Evolutionary conservation across 208 protist species (phyloP), one percentile per base, ranked within the genome.

Genomic region (Acanthamoeba lenticulata): DNA sequence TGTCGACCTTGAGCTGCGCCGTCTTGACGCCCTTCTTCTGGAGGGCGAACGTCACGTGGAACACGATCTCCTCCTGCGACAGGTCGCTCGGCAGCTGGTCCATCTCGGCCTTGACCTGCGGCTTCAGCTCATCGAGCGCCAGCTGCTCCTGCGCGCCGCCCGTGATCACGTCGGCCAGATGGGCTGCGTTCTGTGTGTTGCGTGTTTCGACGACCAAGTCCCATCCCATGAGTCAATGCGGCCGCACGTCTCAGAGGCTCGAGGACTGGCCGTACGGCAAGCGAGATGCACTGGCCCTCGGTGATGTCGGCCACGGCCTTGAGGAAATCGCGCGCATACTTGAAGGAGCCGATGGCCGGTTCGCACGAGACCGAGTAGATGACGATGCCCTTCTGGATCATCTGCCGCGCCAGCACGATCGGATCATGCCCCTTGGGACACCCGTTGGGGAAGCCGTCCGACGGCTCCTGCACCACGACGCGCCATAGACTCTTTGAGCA

Each of bases 381-480:
- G 17, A 83, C 55, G 65, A 93, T 93, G 65, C 90, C 74, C 74
- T 85, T 85, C 21, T 85, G 74, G 74, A 85, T 85, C 32, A 91
- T 79, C 88, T 95, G 86, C 4, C 88, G 86, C 0, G 62, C 88
- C 1, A 95, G 45, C 5, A 69, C 45, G 67, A 95, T 45, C 11
- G 90, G 90, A 72, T 95, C 94, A 15, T 27, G 0, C 1, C 94
- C 94, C 42, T 57, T 44, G 32, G 94, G 94, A 19, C 36, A 57
- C 11, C 90, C 90, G 24, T 95, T 42, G 7, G 94, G 94, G 83
- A 95, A 95, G 1, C 94, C 94, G 36, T 95, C 94, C 4, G 83
- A 81, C 42, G 74, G 34, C 19, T 85, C 74, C 74, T 85, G 27
- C 40, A 11, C 1, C 24, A 55, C n/a, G 15, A 52, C 13, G 38